phyloP scores from a whole-genome alignment of 108 stramenopile species.

The Cylindrotheca fusiformis region DNA sequence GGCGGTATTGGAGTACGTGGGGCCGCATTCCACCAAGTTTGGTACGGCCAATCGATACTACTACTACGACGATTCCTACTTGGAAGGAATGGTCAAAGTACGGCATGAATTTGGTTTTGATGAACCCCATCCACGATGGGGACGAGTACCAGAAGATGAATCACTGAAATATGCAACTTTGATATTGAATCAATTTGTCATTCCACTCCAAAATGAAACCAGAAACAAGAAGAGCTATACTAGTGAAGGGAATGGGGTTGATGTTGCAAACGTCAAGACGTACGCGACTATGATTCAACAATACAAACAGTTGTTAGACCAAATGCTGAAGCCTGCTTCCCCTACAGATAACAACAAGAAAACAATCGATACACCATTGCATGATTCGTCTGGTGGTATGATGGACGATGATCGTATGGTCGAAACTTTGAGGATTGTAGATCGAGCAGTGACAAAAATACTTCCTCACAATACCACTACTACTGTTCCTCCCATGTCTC shows the following conservation, averaged over 20 bases:
- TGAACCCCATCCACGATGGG: slow-evolving; percentile 87
- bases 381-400: no score
- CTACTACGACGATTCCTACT: slow-evolving; percentile 17
- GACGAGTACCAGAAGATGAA: slow-evolving; percentile 64
- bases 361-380: no score
- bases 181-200: slow-evolving; percentile 53
- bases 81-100: slow-evolving; percentile 57
- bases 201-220: slow-evolving; percentile 54
- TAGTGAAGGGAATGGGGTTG: not conserved
- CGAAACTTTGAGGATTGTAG: not conserved
- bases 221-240: not conserved
- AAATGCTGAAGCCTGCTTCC: not conserved
- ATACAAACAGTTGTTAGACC: slow-evolving; percentile 5
- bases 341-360: no score
- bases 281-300: slow-evolving; percentile 7
- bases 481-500: slow-evolving; percentile 23
- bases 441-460: slow-evolving; percentile 8
- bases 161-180: slow-evolving; percentile 55
- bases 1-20: slow-evolving; percentile 56
- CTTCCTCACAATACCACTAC: slow-evolving; percentile 7
- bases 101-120: slow-evolving; percentile 84
- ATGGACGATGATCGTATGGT: slow-evolving; percentile 1
- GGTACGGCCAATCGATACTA: not conserved
- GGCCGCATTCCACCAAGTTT: slow-evolving; percentile 10
- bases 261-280: not conserved